Percentiles rank a stretch among this genome's conserved stretches.
phyloP scores from a whole-genome alignment of 192 early-diverging fungal genomes.

The Podila horticola region DNA sequence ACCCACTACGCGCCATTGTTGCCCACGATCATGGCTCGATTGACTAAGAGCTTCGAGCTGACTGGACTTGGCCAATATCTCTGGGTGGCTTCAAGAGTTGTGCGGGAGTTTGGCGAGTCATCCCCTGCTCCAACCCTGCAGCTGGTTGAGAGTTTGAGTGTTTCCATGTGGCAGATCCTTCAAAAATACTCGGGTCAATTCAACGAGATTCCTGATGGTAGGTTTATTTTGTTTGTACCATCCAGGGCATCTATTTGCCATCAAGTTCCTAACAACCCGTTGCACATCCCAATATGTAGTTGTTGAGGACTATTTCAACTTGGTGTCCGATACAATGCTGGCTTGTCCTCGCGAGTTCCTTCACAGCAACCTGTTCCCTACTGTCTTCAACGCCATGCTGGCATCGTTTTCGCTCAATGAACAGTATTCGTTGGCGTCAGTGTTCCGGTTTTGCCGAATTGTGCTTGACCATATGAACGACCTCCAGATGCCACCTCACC shows the following conservation, averaged over 20 bases:
- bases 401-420: slow-evolving; percentile 66
- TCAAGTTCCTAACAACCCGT: neutral
- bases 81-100: slow-evolving; percentile 79
- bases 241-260: neutral
- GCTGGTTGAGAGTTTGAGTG: slow-evolving; percentile 74
- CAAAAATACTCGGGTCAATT: slow-evolving; percentile 59
- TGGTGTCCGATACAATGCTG: slow-evolving; percentile 62
- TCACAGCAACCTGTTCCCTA: slow-evolving; percentile 62
- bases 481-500: slow-evolving; percentile 11
- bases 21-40: slow-evolving; percentile 64
- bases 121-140: slow-evolving; percentile 60
- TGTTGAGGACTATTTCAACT: slow-evolving; percentile 80
- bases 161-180: slow-evolving; percentile 67
- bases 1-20: slow-evolving; percentile 65
- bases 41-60: slow-evolving; percentile 75
- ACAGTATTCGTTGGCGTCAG: slow-evolving; percentile 57
- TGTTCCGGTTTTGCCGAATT: slow-evolving; percentile 59
- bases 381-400: slow-evolving; percentile 72
- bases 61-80: slow-evolving; percentile 77
- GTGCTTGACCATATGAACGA: slow-evolving; percentile 53
- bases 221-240: slow-evolving; percentile 4
- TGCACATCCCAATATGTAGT: slow-evolving; percentile 55
- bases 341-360: slow-evolving; percentile 63
- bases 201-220: slow-evolving; percentile 76
- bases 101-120: slow-evolving; percentile 72